Conservation (phyloP, 352 stramenopile species). For the Aphanomyces cochlioides region DNA sequence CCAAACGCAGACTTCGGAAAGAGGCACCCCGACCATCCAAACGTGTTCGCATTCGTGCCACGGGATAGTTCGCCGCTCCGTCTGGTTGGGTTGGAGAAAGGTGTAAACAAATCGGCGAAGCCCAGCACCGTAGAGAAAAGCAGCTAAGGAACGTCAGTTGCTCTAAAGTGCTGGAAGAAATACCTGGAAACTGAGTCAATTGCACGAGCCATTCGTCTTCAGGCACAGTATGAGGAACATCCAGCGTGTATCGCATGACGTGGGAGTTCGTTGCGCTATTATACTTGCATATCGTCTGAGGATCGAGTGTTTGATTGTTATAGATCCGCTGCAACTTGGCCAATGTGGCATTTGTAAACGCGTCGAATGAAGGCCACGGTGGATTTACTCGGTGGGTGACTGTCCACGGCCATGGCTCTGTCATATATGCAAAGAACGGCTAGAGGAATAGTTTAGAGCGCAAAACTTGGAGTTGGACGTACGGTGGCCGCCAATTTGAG, state of each 20-base stretch:
- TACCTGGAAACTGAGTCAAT: not conserved
- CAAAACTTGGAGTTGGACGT: not conserved
- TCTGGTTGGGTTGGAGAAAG: not conserved
- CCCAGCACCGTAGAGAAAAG: not conserved
- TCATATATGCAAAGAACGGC: conserved; percentile 1
- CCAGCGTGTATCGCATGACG: not conserved
- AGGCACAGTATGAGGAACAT: not conserved
- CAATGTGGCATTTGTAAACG: not conserved
- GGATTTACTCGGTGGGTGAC: not conserved
- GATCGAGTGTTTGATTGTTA: not conserved
- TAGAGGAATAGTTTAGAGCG: not conserved
- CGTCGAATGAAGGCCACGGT: not conserved
- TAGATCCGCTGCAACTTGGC: not conserved
- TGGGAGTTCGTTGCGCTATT: not conserved
- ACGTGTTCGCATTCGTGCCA: not conserved
- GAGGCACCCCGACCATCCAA: not conserved
- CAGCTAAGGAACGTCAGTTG: not conserved
- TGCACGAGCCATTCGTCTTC: not conserved
- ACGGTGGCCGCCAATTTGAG: not conserved
- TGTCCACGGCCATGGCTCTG: not conserved
- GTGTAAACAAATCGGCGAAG: not conserved
- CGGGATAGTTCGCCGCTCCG: not conserved
- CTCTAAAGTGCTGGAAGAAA: not conserved
- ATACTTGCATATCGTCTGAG: not conserved
- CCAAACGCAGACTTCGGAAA: not conserved